Conservation (phyloP, 2,329 filamentous ascomycete genomes). For the Aureobasidium sp. region DNA sequence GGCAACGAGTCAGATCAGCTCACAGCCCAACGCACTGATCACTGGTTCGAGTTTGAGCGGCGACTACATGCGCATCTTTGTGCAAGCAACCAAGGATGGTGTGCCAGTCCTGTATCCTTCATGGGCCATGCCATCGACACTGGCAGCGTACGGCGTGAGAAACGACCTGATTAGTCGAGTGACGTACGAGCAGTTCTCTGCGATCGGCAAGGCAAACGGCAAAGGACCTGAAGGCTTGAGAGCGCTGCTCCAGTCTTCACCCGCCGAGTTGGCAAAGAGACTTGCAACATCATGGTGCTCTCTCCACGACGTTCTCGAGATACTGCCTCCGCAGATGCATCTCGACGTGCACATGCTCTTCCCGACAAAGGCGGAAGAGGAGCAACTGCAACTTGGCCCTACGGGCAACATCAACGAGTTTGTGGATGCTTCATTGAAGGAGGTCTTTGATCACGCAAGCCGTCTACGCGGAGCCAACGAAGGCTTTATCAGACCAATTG, state of each 20-base stretch:
- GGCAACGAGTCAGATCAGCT: conserved; percentile 85
- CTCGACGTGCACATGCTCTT: conserved; percentile 90
- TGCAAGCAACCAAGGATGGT: conserved; percentile 83
- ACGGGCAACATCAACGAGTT: conserved; percentile 77
- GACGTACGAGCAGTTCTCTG: conserved; percentile 62
- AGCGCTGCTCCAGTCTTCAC: not conserved
- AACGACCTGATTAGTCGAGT: conserved; percentile 76
- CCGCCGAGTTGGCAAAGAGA: not conserved
- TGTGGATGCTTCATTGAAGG: conserved; percentile 70
- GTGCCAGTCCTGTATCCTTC: conserved; percentile 79
- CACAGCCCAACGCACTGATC: conserved; percentile 75
- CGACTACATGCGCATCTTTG: conserved; percentile 86
- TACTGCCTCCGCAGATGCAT: conserved; percentile 71
- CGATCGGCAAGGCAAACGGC: conserved; percentile 29
- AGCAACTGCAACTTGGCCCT: conserved; percentile 58
- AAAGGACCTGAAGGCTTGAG: conserved; percentile 18
- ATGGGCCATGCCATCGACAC: conserved; percentile 52
- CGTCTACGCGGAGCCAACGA: conserved; percentile 55
- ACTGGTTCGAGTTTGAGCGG: conserved; percentile 92
- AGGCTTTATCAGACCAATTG: conserved; percentile 71
- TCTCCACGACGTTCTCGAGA: conserved; percentile 63
- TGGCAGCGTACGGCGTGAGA: conserved; percentile 59
- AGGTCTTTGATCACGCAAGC: conserved; percentile 87
- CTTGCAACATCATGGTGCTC: conserved; percentile 58
- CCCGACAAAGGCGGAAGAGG: conserved; percentile 67